Evolutionary conservation across 2,329 filamentous ascomycete species (phyloP), one percentile per base, ranked within the genome.

Genomic region (Nemania sp.): DNA sequence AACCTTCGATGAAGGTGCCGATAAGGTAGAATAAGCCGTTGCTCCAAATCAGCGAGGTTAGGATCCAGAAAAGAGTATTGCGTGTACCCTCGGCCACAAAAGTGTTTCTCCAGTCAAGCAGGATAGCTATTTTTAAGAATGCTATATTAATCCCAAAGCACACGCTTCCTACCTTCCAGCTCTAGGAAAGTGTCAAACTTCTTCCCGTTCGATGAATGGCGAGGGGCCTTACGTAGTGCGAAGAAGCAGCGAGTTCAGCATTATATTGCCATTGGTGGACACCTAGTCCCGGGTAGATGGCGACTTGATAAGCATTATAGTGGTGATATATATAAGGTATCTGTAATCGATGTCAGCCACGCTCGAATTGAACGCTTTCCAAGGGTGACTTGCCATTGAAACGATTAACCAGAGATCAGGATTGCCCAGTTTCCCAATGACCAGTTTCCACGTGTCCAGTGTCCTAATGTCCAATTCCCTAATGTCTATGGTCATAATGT

Each of bases 221-320:
- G n/a, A n/a, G n/a, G n/a, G n/a, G n/a, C n/a, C 29, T 65, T 70
- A 68, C 68, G 53, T 70, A 70, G 27, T 68, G 58, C n/a, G 68
- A 68, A 8, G 66, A 38, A 20, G 57, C 35, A 32, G 68, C 68
- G 13, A 70, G 68, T 20, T 35, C 5, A 3, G 66, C 20, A 35
- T 68, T 68, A 10, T n/a, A 64, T 32, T 70, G 38, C 66, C 66
- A 70, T 45, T 70, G 62, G 41, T 70, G 68, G 10, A 70, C 66
- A 2, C 66, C 66, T 5, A 70, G 41, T 20, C 68, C 68, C 0
- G 68, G 68, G 8, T 70, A 70, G 13, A 70, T 66, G 3, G 66
- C 49, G 4, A 54, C 68, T 61, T 70, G 66, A 6, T 59, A 70
- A 5, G 68, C 66, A 20, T 70, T 70, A n/a, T 66, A 68, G 51